Base-by-base conservation (phyloP, 2,329 filamentous ascomycete genomes). In the Ophiostoma pallidulum region DNA sequence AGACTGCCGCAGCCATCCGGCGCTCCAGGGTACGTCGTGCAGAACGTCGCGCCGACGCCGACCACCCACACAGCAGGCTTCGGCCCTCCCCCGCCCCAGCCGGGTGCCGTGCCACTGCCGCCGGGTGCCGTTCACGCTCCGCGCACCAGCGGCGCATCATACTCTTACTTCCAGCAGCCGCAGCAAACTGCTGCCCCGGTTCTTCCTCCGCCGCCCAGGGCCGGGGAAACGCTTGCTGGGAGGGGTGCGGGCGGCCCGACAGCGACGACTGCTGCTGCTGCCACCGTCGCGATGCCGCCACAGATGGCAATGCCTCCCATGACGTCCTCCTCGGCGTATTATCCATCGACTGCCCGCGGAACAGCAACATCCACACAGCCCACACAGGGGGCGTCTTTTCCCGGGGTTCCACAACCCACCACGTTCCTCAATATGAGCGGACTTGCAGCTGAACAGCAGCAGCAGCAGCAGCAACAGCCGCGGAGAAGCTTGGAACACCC, bases 71-170 rank as follows among this genome's bases (percentile, higher is more conserved):
- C 60, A 41, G 52, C 57, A 22, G n/a, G 54, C 41, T 54, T 61
- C 38, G 64, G 63, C 14, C 77, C 77, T 41, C 71, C 76, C 47
- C 64, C 71, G 52, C 77, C 78, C 26, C 76, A 80, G 54, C 77
- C 78, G 32, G 77, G 76, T 46, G 73, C 76, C 33, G 65, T 70
- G 37, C 77, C 78, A 33, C 58, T 64, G 38, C 63, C 72, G 41
- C 56, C 66, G 20, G 58, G 58, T 45, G 42, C 47, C 4, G n/a
- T 22, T 9, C 32, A 16, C n/a, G 14, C 31, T 4, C 9, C 52
- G 52, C 50, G 40, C 18, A 47, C 60, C 73, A 49, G 72, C 74
- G 47, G 74, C 75, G 14, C 3, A 6, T 38, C 7, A 28, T 12
- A 37, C 16, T 8, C n/a, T 4, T 10, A n/a, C 16, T 41, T 37